Evolutionary conservation across 805 yeast genomes (phyloP).

Genomic region (Starmerella tilneyi): DNA sequence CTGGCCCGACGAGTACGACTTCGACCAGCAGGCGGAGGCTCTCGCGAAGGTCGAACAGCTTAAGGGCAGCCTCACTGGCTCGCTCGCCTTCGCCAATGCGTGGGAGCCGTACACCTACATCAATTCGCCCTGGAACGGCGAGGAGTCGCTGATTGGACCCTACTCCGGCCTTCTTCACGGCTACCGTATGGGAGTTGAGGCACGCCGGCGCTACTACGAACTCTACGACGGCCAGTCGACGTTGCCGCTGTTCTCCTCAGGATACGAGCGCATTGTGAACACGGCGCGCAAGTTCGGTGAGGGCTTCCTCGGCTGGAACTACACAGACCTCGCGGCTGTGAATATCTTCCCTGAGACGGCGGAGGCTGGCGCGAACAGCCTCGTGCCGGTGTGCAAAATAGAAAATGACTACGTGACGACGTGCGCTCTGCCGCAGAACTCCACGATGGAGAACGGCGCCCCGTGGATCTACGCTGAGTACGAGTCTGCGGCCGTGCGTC

Average conservation of each 20-base stretch:
- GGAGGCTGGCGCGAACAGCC: slow-evolving; percentile 23
- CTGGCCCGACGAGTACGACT: slow-evolving; percentile 34
- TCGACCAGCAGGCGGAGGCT: slow-evolving; percentile 9
- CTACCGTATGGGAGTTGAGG: slow-evolving; percentile 39
- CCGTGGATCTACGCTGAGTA: slow-evolving; percentile 21
- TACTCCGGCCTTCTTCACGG: slow-evolving; percentile 47
- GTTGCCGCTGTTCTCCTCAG: slow-evolving; percentile 47
- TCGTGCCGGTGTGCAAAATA: slow-evolving; percentile 21
- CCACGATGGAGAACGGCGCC: slow-evolving; percentile 4
- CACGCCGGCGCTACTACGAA: slow-evolving; percentile 41
- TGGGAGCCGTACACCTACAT: slow-evolving; percentile 38
- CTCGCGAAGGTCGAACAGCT: slow-evolving; percentile 14
- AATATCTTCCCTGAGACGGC: slow-evolving; percentile 23
- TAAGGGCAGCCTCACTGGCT: slow-evolving; percentile 30
- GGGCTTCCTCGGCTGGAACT: slow-evolving; percentile 27
- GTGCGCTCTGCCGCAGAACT: slow-evolving; percentile 14
- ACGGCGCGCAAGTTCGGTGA: slow-evolving; percentile 28
- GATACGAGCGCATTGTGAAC: slow-evolving; percentile 39
- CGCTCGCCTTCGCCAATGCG: slow-evolving; percentile 39
- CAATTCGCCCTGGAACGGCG: slow-evolving; percentile 36
- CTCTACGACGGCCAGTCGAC: slow-evolving; percentile 34
- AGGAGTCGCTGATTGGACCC: slow-evolving; percentile 43
- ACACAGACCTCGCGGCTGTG: slow-evolving; percentile 25
- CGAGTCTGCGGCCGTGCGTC: slow-evolving; percentile 22
- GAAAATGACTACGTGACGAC: slow-evolving; percentile 8